A percentile compares a stretch with the other conserved stretches of the same genome.
These are phyloP conservation scores for Claviceps maximensis DNA, from an alignment of 2,329 filamentous ascomycete species.

Conservation along the genomic window DNA sequence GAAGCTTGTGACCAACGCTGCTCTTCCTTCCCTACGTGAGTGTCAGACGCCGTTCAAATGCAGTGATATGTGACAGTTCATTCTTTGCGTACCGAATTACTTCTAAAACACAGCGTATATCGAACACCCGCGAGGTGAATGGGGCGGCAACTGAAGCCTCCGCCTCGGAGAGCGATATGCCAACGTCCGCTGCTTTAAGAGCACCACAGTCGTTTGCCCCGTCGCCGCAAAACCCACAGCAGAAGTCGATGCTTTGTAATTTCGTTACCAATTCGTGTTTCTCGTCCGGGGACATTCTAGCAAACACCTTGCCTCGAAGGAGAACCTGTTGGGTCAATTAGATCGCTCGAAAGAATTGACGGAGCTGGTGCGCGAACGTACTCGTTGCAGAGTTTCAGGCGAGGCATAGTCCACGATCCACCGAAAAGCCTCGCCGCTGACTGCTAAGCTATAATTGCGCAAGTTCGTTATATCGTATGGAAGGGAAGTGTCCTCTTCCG, in stretches of 20 bases:
- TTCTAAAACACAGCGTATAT: conserved; percentile 88
- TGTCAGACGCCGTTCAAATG: conserved; percentile 11
- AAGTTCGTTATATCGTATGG: conserved; percentile 75
- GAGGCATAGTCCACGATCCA: conserved; percentile 91
- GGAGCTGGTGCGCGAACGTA: conserved; percentile 21
- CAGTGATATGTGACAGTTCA: neutral
- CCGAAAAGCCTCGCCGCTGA: conserved; percentile 87
- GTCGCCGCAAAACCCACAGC: conserved; percentile 90
- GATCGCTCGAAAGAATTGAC: neutral
- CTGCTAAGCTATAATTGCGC: conserved; percentile 74
- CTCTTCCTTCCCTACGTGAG: conserved; percentile 62
- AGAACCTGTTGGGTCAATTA: conserved; percentile 51
- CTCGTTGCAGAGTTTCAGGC: conserved; percentile 60
- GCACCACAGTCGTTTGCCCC: conserved; percentile 97
- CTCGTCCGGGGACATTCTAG: conserved; percentile 96
- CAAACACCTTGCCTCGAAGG: conserved; percentile 82
- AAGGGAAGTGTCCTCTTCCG: conserved; percentile 64
- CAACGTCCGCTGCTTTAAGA: conserved; percentile 91
- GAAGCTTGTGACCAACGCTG: conserved; percentile 94
- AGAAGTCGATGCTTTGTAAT: conserved; percentile 90
- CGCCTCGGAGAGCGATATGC: conserved; percentile 91
- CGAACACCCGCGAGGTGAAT: conserved; percentile 89
- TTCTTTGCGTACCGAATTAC: conserved; percentile 55
- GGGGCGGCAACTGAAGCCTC: conserved; percentile 97
- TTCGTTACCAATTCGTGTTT: conserved; percentile 98